Percentiles rank a stretch among this genome's conserved stretches.
These are phyloP conservation scores for Pleurotus platypus DNA, from an alignment of 768 basidiomycete genomes.

Conservation along the genomic window DNA sequence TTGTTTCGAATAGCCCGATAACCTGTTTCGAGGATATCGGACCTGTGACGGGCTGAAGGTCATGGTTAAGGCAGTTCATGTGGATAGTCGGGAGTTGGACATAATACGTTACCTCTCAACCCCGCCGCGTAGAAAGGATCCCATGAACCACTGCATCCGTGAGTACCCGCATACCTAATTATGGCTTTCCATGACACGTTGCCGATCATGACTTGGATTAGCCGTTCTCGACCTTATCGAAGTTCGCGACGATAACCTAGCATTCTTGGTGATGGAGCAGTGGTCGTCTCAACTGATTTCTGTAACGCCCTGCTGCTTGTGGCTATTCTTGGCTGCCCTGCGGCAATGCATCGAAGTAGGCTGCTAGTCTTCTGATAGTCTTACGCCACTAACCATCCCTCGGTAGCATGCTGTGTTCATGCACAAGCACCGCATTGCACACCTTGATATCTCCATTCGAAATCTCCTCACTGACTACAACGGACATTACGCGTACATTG, in stretches of 20 bases:
- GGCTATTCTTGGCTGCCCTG: constrained; percentile 51
- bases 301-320: constrained; percentile 46
- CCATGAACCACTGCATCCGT: constrained; percentile 80
- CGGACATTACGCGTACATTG: constrained; percentile 69
- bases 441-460: constrained; percentile 68
- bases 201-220: constrained; percentile 22
- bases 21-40: constrained; percentile 66
- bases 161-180: constrained; percentile 22
- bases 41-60: constrained; percentile 47
- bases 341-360: constrained; percentile 68
- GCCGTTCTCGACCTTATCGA: constrained; percentile 66
- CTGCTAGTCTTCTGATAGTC: not conserved
- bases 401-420: constrained; percentile 65
- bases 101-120: constrained; percentile 54
- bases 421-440: constrained; percentile 62
- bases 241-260: constrained; percentile 45
- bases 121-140: constrained; percentile 47
- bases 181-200: not conserved
- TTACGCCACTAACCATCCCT: not conserved
- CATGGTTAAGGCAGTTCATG: constrained; percentile 67
- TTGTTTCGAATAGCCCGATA: constrained; percentile 49
- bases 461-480: constrained; percentile 67
- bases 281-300: constrained; percentile 66
- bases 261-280: constrained; percentile 77
- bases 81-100: constrained; percentile 58